Base-by-base conservation (phyloP, 352 stramenopile genomes). In the Phytopythium sindhum region DNA sequence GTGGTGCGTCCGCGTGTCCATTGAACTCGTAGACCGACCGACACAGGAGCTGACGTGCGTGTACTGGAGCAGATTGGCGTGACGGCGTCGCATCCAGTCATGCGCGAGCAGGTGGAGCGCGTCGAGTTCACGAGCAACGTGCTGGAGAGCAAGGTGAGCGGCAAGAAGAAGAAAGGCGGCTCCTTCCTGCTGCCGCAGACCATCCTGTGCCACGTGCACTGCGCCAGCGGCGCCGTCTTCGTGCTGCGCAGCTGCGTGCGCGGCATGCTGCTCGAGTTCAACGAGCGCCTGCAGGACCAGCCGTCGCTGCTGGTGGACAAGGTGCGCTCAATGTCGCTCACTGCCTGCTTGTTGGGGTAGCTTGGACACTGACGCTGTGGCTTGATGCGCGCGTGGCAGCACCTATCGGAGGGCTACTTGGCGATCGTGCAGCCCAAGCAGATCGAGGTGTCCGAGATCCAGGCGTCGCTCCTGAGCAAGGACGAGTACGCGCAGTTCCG, bases 141-240 rank as follows among this genome's bases (percentile, higher is more conserved):
- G 55, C 57, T 90, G 19, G 80, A 90, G 15, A 93, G 73, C 70
- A 79, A 75, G 29, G 87, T 95, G 59, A 83, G 68, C 15, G 87
- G 87, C 57, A 95, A 95, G 83, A 95, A 95, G 75, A 95, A 95
- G 69, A 93, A 91, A 42, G 87, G 87, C 53, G 87, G 87, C 6
- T 74, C 78, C 39, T 95, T 91, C 54, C 65, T 93, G 60, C 63
- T 86, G 54, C 81, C 85, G 15, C 68, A 87, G 37, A 89, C 81
- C 17, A 79, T 88, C 41, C 54, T 95, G 6, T 88, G 78, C 61
- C 73, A 84, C 60, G 62, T 95, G 45, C 81, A 78, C 65, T 90
- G 81, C 69, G 74, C 80, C 35, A 91, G 75, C 56, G 87, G 84
- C 33, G 59, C 56, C 8, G 69, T 74, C 21, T 95, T 84, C 63